Evolutionary conservation across 805 yeast genomes (phyloP).

Genomic region (Hanseniaspora pseudoguilliermondii): DNA sequence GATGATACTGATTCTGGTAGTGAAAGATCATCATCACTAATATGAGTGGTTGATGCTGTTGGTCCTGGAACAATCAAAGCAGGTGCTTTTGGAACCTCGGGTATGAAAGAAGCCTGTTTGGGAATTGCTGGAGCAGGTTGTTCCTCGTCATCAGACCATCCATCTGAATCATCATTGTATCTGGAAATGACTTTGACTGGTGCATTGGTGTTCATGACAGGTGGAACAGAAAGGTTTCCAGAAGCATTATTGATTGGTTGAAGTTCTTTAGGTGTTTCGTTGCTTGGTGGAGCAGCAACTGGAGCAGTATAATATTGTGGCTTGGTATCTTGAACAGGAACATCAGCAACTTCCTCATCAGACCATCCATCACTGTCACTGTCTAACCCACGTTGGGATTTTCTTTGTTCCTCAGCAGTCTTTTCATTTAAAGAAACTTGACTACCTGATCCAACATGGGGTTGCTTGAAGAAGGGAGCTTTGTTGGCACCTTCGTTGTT

Average conservation of each 20-base stretch:
- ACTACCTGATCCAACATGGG: slow-evolving; percentile 15
- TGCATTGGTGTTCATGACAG: neutral
- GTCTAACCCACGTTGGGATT: slow-evolving; percentile 45
- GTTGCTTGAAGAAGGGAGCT: slow-evolving; percentile 47
- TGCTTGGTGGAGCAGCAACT: slow-evolving; percentile 6
- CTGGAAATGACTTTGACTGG: neutral
- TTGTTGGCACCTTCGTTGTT: slow-evolving; percentile 19
- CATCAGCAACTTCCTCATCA: neutral
- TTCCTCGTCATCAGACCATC: slow-evolving; percentile 11
- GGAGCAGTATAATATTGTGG: neutral
- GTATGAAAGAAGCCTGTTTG: slow-evolving; percentile 15
- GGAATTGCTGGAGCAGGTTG: neutral
- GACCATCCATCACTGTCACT: slow-evolving; percentile 28
- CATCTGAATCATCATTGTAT: slow-evolving; percentile 14
- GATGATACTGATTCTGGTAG: slow-evolving; percentile 29
- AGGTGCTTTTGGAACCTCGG: slow-evolving; percentile 7
- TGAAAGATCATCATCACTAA: slow-evolving; percentile 24
- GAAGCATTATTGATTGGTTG: neutral
- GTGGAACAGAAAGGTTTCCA: slow-evolving; percentile 6
- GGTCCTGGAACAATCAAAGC: neutral
- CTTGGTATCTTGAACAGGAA: slow-evolving; percentile 10
- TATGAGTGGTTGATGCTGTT: slow-evolving; percentile 7
- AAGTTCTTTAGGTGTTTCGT: slow-evolving; percentile 12
- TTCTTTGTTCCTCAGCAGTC: slow-evolving; percentile 58
- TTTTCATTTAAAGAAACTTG: slow-evolving; percentile 36